Conservation (phyloP, 73 alveolate species). For the Stentor roeselii region DNA sequence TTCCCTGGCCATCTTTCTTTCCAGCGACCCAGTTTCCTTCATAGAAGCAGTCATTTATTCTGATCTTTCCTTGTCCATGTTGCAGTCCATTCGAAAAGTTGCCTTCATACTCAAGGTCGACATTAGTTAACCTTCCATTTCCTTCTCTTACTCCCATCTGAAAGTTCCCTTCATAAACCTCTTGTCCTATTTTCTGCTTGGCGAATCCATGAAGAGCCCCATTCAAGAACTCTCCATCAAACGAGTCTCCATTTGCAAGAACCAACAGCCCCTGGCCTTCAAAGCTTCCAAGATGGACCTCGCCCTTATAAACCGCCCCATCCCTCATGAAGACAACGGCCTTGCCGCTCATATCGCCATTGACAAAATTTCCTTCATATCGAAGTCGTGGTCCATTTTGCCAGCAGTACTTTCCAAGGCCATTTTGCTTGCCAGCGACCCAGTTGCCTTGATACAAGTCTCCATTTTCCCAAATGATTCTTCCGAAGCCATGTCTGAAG, state of each 20-base stretch:
- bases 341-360: not conserved
- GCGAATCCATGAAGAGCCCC: slow-evolving; percentile 41
- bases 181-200: slow-evolving; percentile 25
- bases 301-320: not conserved
- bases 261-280: slow-evolving; percentile 54
- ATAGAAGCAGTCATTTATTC: not conserved
- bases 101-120: slow-evolving; percentile 60
- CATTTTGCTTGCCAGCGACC: not conserved
- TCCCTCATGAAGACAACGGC: not conserved
- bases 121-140: slow-evolving; percentile 31
- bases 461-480: slow-evolving; percentile 27
- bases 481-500: slow-evolving; percentile 31
- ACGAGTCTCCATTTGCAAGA: slow-evolving; percentile 35
- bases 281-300: slow-evolving; percentile 33
- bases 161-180: slow-evolving; percentile 58
- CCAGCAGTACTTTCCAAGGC: not conserved
- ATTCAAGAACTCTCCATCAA: slow-evolving; percentile 30
- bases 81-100: not conserved
- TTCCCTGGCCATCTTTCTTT: not conserved
- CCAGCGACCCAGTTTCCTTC: not conserved
- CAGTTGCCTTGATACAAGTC: slow-evolving; percentile 11
- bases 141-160: slow-evolving; percentile 57
- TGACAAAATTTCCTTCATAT: not conserved
- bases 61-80: slow-evolving; percentile 8
- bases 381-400: not conserved